Base-by-base conservation (phyloP, 208 protist species). In the Trypanosoma rangeli region DNA sequence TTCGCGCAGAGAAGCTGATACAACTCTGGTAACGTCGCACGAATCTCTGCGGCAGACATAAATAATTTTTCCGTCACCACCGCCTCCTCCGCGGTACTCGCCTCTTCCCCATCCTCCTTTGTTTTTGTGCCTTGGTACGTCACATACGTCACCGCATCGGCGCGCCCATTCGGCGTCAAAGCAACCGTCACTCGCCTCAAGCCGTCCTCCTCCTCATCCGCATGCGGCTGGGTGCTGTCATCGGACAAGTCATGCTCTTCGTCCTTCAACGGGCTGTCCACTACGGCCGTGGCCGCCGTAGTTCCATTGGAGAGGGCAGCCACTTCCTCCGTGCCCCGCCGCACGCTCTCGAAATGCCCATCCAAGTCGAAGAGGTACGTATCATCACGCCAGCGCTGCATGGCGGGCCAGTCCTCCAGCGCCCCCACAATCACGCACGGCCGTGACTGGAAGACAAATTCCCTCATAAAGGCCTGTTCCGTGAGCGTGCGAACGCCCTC, bases 151-250 rank as follows among this genome's bases (percentile, higher is more conserved):
- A 95, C 83, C 16, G 90, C 88, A 73, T 97, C 94, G 1, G 90
- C 94, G 20, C 88, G 80, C n/a, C 94, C 94, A 68, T 95, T 96
- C 26, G 94, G 94, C 8, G 94, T 96, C n/a, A 94, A 68, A n/a
- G 89, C 86, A 26, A 97, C 90, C 0, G 83, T 95, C 24, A 97
- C 84, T 46, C 67, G 79, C 58, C 84, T 84, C 0, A 74, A 76
- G 0, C 62, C 74, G 16, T 70, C 18, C 15, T n/a, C 24, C n/a
- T 22, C 70, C 24, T 76, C 68, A 7, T 66, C 7, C 37, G 73
- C 59, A 33, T 28, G 22, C n/a, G 9, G 74, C 12, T 85, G 77
- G 20, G 73, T 68, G 3, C 79, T 62, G 13, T 80, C 71, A 22
- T 73, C 48, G 5, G 35, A 56, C 24, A 24, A 64, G 52, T 44